A percentile compares a stretch with the other conserved stretches of the same genome.
Conservation (phyloP, 106 monocot species). For the Xerophyta viscosa region DNA sequence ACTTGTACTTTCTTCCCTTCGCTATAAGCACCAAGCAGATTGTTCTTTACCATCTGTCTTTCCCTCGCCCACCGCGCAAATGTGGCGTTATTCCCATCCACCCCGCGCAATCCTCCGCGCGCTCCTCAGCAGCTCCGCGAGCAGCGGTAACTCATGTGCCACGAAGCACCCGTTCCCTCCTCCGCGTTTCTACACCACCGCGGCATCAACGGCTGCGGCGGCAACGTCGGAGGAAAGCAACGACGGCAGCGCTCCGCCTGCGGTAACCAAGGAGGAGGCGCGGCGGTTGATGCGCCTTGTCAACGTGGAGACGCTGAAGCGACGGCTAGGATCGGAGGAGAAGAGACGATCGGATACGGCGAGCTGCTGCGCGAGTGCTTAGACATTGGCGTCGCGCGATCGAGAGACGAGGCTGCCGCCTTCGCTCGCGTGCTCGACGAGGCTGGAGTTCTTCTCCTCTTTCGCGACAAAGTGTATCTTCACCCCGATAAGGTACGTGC, state of each 20-base stretch:
- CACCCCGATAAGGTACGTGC: conserved; percentile 66
- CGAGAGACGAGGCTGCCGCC: conserved; percentile 53
- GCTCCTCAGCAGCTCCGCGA: conserved; percentile 3
- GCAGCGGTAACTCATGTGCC: background rate
- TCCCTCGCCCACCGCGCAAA: too few relatives aligned
- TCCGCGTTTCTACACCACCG: background rate
- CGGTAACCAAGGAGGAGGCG: conserved; percentile 51
- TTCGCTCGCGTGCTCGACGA: conserved; percentile 75
- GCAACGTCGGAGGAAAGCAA: background rate
- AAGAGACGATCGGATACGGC: conserved; percentile 66
- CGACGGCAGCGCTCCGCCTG: conserved; percentile 45
- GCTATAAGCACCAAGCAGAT: too few relatives aligned
- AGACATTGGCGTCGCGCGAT: conserved; percentile 47
- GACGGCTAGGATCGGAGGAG: conserved; percentile 50
- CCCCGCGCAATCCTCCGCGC: background rate
- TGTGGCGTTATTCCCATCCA: too few relatives aligned
- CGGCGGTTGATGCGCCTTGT: conserved; percentile 75
- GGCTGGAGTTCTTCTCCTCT: conserved; percentile 81
- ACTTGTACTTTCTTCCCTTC: too few relatives aligned
- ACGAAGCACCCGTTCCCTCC: background rate
- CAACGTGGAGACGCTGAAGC: conserved; percentile 81
- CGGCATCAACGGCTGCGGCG: background rate
- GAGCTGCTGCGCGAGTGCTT: conserved; percentile 68
- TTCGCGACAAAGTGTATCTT: conserved; percentile 83
- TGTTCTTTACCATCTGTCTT: too few relatives aligned